Percentiles rank a stretch among this genome's conserved stretches.
phyloP scores from a whole-genome alignment of 1,284 basidiomycete genomes.

The Boletus calvinii region DNA sequence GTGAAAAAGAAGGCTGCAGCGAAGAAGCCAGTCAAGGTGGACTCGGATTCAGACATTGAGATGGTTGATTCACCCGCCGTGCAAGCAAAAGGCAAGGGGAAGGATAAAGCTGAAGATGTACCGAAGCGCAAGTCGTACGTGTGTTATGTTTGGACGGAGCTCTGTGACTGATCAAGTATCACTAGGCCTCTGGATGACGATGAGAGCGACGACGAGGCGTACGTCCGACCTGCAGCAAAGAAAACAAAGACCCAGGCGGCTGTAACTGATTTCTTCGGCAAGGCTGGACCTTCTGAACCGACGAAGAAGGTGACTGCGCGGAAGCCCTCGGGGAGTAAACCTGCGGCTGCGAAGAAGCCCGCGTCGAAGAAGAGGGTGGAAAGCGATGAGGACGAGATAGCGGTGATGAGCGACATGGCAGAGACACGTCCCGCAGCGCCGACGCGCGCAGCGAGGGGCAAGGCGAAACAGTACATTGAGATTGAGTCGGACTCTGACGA shows the following conservation, averaged over 20 bases:
- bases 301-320: conserved; percentile 39
- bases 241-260: conserved; percentile 50
- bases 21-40: conserved; percentile 32
- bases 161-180: conserved; percentile 11
- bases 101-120: conserved; percentile 40
- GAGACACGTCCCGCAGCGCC: conserved; percentile 25
- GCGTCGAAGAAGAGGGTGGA: conserved; percentile 39
- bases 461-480: conserved; percentile 53
- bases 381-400: conserved; percentile 33
- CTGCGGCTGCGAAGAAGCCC: conserved; percentile 41
- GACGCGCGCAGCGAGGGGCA: conserved; percentile 38
- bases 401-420: conserved; percentile 20
- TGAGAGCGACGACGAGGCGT: conserved; percentile 44
- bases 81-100: conserved; percentile 34
- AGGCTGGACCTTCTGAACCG: conserved; percentile 38
- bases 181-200: conserved; percentile 37
- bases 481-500: conserved; percentile 47
- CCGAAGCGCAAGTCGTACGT: conserved; percentile 59
- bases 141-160: not conserved
- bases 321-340: conserved; percentile 54
- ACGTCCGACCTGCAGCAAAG: conserved; percentile 46
- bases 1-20: conserved; percentile 18
- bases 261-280: conserved; percentile 62
- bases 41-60: conserved; percentile 42
- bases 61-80: conserved; percentile 28